These are phyloP conservation scores for Alternaria incomplexa DNA, from an alignment of 2,329 filamentous ascomycete genomes.

Conservation along the genomic window DNA sequence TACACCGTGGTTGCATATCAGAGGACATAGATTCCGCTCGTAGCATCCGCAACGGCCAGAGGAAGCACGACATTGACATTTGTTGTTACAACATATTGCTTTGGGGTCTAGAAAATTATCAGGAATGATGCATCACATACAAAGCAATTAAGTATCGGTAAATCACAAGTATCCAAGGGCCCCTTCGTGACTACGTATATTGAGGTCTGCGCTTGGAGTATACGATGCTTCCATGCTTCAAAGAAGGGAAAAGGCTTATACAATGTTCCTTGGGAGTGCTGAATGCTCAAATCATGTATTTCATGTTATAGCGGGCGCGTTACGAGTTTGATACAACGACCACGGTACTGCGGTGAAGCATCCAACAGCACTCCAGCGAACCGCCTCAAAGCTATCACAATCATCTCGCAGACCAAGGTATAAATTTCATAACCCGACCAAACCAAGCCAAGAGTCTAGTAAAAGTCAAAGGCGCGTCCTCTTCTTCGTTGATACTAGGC, in stretches of 20 bases:
- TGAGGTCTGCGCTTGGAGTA: not conserved
- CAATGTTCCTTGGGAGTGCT: constrained; percentile 3
- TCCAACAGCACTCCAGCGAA: not conserved
- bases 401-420: not conserved
- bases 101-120: too few relatives aligned
- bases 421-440: not conserved
- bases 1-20: too few relatives aligned
- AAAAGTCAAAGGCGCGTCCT: not conserved
- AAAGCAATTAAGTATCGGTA: not conserved
- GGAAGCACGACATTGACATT: too few relatives aligned
- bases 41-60: not conserved
- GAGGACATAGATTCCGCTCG: not conserved
- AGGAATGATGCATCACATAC: not conserved
- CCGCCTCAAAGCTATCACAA: not conserved
- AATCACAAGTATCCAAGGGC: not conserved
- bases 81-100: too few relatives aligned
- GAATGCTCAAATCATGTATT: not conserved
- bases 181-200: not conserved
- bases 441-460: not conserved
- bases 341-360: not conserved
- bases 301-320: not conserved
- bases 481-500: not conserved
- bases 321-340: not conserved
- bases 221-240: not conserved
- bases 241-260: constrained; percentile 6